phyloP scores from a whole-genome alignment of 495 filamentous ascomycete genomes.

The Clavariopsis aquatica region DNA sequence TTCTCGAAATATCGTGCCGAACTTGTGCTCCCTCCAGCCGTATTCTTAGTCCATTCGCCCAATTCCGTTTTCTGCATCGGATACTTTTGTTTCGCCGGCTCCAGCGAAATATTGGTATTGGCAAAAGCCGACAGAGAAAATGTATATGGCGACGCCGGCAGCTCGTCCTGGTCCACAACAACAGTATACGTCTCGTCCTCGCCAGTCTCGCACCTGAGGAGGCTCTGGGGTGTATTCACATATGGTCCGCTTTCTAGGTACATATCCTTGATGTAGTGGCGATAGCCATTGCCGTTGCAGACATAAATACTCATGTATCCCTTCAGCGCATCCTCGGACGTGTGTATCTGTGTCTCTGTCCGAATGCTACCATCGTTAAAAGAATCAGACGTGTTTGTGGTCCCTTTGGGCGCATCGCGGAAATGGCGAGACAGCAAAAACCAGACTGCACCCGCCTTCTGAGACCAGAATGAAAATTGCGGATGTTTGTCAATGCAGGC shows the following conservation, averaged over 20 bases:
- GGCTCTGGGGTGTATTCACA: slow-evolving; percentile 89
- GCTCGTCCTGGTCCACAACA: slow-evolving; percentile 74
- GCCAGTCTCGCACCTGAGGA: slow-evolving; percentile 71
- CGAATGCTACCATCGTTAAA: slow-evolving; percentile 29
- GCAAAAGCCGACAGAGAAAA: slow-evolving; percentile 88
- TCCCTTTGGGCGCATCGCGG: slow-evolving; percentile 41
- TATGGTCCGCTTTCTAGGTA: slow-evolving; percentile 72
- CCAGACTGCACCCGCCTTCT: slow-evolving; percentile 68
- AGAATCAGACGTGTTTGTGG: slow-evolving; percentile 13
- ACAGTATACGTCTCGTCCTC: slow-evolving; percentile 66
- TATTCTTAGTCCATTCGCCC: slow-evolving; percentile 72
- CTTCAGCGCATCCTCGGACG: slow-evolving; percentile 17
- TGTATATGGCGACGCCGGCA: slow-evolving; percentile 66
- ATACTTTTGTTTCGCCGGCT: slow-evolving; percentile 60
- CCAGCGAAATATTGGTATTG: slow-evolving; percentile 57
- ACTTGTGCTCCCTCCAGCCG: slow-evolving; percentile 80
- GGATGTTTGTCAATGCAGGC: slow-evolving; percentile 76
- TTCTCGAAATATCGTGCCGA: slow-evolving; percentile 75
- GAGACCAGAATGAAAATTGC: slow-evolving; percentile 70
- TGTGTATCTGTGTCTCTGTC: slow-evolving; percentile 7
- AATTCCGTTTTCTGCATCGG: slow-evolving; percentile 54
- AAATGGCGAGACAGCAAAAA: slow-evolving; percentile 85
- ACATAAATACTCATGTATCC: slow-evolving; percentile 84
- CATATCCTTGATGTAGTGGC: slow-evolving; percentile 70
- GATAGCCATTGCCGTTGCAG: slow-evolving; percentile 70